phyloP scores from a whole-genome alignment of 257 asterid genomes.

The Plantago ovata region DNA sequence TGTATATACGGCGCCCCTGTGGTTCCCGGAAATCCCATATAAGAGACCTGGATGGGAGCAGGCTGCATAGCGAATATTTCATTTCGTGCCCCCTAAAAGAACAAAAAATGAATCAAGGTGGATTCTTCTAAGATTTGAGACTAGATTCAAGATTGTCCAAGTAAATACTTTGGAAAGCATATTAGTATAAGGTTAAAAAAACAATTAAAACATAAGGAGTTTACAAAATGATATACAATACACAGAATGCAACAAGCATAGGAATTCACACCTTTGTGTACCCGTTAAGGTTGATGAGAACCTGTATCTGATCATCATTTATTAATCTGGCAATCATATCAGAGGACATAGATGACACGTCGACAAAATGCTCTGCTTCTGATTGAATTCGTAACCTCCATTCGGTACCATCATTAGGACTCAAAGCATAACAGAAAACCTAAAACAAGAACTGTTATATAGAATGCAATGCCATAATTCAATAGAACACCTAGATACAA shows the following conservation, averaged over 20 bases:
- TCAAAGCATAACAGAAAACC: constrained; percentile 96
- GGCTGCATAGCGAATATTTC: constrained; percentile 99
- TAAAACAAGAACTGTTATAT: constrained; percentile 26
- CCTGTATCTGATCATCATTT: constrained; percentile 84
- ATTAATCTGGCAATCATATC: constrained; percentile 92
- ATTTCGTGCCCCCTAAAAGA: constrained; percentile 92
- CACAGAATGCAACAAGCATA: constrained; percentile 11
- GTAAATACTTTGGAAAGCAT: neutral
- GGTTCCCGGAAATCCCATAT: constrained; percentile 99
- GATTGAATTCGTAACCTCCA: constrained; percentile 92
- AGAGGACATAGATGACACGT: constrained; percentile 90
- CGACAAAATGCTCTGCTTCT: constrained; percentile 89
- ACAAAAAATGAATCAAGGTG: constrained; percentile 8
- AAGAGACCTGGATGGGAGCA: constrained; percentile 99
- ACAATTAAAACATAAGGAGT: constrained; percentile 18
- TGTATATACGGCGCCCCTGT: constrained; percentile 93
- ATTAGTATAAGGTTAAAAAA: neutral
- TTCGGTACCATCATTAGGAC: constrained; percentile 93
- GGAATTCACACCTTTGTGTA: constrained; percentile 78
- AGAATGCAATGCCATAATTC: neutral
- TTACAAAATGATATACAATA: neutral
- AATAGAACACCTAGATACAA: neutral
- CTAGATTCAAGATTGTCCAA: neutral
- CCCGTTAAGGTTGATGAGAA: constrained; percentile 95
- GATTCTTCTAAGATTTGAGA: constrained; percentile 9